Conservation (phyloP, 2,329 filamentous ascomycete species). For the Aspergillus sp. region DNA sequence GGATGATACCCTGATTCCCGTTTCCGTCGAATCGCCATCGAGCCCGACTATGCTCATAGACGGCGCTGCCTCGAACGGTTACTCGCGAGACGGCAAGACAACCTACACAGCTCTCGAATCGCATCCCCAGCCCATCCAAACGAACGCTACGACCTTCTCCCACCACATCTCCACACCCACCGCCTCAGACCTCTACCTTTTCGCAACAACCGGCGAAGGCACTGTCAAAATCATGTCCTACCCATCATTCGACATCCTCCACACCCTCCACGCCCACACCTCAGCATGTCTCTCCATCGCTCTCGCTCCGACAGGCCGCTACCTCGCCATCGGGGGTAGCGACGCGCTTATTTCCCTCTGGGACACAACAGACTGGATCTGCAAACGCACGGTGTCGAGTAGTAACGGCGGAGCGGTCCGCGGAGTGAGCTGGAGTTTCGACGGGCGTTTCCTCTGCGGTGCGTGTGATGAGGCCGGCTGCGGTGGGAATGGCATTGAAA, state of each 20-base stretch:
- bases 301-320: conserved; percentile 42
- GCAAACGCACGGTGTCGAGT: conserved; percentile 41
- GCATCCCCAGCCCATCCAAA: conserved; percentile 41
- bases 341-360: conserved; percentile 46
- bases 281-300: conserved; percentile 42
- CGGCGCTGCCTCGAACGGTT: conserved; percentile 5
- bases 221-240: conserved; percentile 43
- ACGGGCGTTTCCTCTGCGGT: conserved; percentile 43
- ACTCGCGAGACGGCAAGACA: conserved; percentile 14
- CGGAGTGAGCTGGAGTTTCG: conserved; percentile 46
- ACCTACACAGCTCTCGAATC: conserved; percentile 35
- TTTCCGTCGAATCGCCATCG: conserved; percentile 36
- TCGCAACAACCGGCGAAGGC: conserved; percentile 45
- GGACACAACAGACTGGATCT: conserved; percentile 48
- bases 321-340: conserved; percentile 43
- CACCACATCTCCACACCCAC: conserved; percentile 32
- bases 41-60: conserved; percentile 25
- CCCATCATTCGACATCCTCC: conserved; percentile 38
- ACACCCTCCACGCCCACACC: conserved; percentile 44
- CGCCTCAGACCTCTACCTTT: conserved; percentile 35
- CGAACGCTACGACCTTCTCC: conserved; percentile 44
- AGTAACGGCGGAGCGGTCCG: conserved; percentile 39
- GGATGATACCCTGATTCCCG: conserved; percentile 43
- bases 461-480: conserved; percentile 42
- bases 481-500: conserved; percentile 39